A percentile compares a stretch with the other conserved stretches of the same genome.
phyloP scores from a whole-genome alignment of 192 early-diverging fungal species.

The Backusella australiensis region DNA sequence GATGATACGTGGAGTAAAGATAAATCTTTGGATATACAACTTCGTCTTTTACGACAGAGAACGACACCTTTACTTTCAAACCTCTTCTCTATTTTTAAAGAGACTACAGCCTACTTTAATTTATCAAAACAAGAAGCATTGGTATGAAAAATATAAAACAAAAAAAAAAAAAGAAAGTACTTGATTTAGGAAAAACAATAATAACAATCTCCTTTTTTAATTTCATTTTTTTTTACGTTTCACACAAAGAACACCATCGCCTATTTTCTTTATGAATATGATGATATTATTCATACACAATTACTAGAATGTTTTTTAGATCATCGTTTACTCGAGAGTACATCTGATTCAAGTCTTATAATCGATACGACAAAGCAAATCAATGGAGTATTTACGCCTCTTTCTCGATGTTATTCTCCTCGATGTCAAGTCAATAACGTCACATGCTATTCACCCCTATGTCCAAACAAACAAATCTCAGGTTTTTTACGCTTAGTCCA shows the following conservation, averaged over 20 bases:
- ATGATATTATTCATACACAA: slow-evolving; percentile 3
- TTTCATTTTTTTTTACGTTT: background rate
- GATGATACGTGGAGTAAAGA: background rate
- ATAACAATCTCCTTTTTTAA: slow-evolving; percentile 4
- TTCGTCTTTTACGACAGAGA: background rate
- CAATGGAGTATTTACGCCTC: slow-evolving; percentile 4
- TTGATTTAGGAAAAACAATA: slow-evolving; percentile 5
- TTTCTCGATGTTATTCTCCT: slow-evolving; percentile 21
- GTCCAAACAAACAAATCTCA: slow-evolving; percentile 8
- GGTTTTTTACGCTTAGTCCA: background rate
- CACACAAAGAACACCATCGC: background rate
- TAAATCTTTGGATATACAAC: background rate
- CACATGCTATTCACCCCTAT: slow-evolving; percentile 12
- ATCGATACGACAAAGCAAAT: background rate
- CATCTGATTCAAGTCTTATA: background rate
- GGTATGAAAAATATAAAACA: background rate
- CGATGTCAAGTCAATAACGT: slow-evolving; percentile 6
- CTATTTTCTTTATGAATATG: background rate
- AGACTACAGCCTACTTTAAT: background rate
- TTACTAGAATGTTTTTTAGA: background rate
- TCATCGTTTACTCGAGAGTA: background rate
- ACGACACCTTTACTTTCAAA: background rate
- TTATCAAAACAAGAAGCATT: background rate
- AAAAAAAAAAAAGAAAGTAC: background rate
- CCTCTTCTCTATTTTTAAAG: background rate